Percentiles rank a stretch among this genome's conserved stretches.
These are phyloP conservation scores for Flaveria brownii DNA, from an alignment of 129 eudicot genomes.

Conservation along the genomic window DNA sequence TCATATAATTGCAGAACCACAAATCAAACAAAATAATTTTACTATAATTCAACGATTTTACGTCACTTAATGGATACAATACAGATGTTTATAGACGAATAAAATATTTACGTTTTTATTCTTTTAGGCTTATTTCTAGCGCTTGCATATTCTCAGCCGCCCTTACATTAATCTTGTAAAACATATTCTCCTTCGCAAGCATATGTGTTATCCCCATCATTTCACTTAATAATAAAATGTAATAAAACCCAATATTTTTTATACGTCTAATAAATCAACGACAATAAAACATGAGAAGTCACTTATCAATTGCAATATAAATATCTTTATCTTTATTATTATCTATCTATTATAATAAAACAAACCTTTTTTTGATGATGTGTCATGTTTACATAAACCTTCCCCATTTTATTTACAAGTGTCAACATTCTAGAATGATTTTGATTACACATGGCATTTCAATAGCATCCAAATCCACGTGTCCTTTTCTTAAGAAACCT, in stretches of 20 bases:
- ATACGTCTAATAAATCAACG: background rate
- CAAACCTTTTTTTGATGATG: too few relatives aligned
- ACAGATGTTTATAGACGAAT: background rate
- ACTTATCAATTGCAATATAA: background rate
- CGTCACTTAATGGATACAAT: too few relatives aligned
- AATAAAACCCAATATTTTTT: background rate
- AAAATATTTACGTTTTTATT: background rate
- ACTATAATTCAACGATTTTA: too few relatives aligned
- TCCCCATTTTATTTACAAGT: too few relatives aligned
- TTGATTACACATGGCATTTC: too few relatives aligned
- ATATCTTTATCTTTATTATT: background rate
- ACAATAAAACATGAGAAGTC: constrained; percentile 16
- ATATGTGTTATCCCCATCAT: background rate
- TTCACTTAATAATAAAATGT: background rate
- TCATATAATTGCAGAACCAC: too few relatives aligned
- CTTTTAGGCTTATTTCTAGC: background rate
- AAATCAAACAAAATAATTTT: too few relatives aligned
- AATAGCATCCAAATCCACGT: too few relatives aligned
- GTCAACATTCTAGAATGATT: too few relatives aligned
- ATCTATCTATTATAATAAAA: too few relatives aligned
- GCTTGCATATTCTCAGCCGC: background rate
- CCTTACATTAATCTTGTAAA: background rate
- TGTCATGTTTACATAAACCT: too few relatives aligned
- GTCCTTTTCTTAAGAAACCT: too few relatives aligned
- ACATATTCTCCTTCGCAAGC: background rate